Base-by-base conservation (phyloP, 139 green algal genomes). In the Chlamydomonas incerta region DNA sequence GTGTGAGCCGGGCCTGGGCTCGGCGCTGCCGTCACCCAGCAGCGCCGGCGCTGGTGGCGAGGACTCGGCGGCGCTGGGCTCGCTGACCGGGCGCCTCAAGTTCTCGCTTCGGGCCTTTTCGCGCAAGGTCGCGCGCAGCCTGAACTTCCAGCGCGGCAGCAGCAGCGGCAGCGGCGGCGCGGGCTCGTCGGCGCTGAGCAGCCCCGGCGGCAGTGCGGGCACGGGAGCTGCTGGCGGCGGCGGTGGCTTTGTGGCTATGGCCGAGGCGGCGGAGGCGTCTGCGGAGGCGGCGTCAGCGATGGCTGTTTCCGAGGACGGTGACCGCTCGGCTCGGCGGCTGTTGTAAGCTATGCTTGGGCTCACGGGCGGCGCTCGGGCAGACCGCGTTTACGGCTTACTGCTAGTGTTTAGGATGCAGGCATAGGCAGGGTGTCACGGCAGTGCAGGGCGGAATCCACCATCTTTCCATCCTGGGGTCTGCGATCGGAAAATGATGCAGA, bases 101-200 rank as follows among this genome's bases (percentile, higher is more conserved):
- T 85, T 80, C 74, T 84, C 85, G 62, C 85, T 88, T 37, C 82
- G 82, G 31, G 81, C 88, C 0, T 89, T 92, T 50, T 80, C 52
- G 18, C 75, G 81, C 26, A 92, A 92, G 74, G 88, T 92, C 28
- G 88, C 88, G 0, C 81, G 85, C 75, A 86, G 70, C 50, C 65
- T 92, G 20, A 75, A 37, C 28, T 87, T 92, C 74, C 81, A 85
- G 11, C 66, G 65, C 21, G 62, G 62, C 62, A 18, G 55, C 55
- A 62, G 20, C 55, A 2, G 21, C 21, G 55, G 55, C 55, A 58
- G 15, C 52, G 15, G 21, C 21, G 4, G 33, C 35, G 34, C n/a
- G n/a, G n/a, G n/a, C n/a, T 5, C 66, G 5, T 11, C 33, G 31
- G 31, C 33, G 66, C 31, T 46, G 66, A 31, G 35, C 62, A 33